Base-by-base conservation (phyloP, 129 eudicot genomes). In the Gnaphalium uliginosum region DNA sequence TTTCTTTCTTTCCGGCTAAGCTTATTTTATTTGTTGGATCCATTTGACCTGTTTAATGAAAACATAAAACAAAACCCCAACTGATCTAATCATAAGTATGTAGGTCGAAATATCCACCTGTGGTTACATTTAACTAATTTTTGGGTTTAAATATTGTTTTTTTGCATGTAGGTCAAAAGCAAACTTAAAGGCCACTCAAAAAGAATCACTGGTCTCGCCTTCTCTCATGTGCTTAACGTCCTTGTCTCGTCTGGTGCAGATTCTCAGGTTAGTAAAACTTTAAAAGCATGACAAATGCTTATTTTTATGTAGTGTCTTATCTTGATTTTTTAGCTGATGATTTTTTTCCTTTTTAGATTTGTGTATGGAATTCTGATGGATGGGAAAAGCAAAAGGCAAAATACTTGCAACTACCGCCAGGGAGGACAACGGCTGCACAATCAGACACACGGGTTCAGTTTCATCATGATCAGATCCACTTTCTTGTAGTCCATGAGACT, bases 171-270 rank as follows among this genome's bases (percentile, higher is more conserved):
- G 98, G 96, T 93, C 10, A 93, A 93, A 88, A 93, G 98, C 89
- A 93, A 93, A 91, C 95, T 93, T 63, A 93, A 90, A 86, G 98
- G 98, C 1, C 98, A 93, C 78, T 78, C 90, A 13, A 93, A 93
- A 74, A 90, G 87, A 82, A 88, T 93, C 27, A 93, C 98, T 5
- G 98, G 98, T 39, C 95, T 93, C 78, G 98, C 98, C 74, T 93
- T 93, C 76, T 93, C 98, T 43, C 88, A 88, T 73, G 91, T 82
- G 71, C 81, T 90, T 61, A 90, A 88, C 72, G 93, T 90, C 72
- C 88, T 93, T 30, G 96, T 93, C 66, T 93, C 98, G 22, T 90
- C 97, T 3, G 98, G 98, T 68, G 98, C 98, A 53, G 98, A 93
- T 90, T 87, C 98, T 80, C 96, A 93, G 97, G 98, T 93, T 72